These are phyloP conservation scores for Retiboletus flavoniger DNA, from an alignment of 1,284 basidiomycete genomes.

Conservation along the genomic window DNA sequence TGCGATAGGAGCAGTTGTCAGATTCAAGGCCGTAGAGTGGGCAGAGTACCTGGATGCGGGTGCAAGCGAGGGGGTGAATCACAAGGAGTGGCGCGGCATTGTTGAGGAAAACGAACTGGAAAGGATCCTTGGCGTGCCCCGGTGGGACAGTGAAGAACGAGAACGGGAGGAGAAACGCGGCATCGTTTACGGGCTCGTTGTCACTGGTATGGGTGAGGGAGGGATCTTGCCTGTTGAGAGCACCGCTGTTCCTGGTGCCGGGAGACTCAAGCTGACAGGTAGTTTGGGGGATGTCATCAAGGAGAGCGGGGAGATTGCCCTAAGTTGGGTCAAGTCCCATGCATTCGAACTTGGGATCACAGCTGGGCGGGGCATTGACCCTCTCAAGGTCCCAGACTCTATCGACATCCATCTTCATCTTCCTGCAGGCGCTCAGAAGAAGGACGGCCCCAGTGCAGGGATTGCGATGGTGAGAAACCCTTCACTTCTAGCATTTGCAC, in stretches of 20 bases:
- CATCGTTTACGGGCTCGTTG: constrained; percentile 84
- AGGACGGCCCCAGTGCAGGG: constrained; percentile 89
- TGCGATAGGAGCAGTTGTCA: constrained; percentile 80
- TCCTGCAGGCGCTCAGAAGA: constrained; percentile 84
- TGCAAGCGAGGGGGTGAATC: constrained; percentile 12
- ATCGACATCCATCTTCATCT: constrained; percentile 89
- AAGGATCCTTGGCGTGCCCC: constrained; percentile 77
- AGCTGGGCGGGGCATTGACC: constrained; percentile 63
- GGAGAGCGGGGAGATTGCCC: constrained; percentile 83
- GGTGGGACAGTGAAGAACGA: constrained; percentile 79
- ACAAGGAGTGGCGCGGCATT: constrained; percentile 54
- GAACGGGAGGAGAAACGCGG: constrained; percentile 70
- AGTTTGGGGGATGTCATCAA: constrained; percentile 85
- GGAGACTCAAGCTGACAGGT: constrained; percentile 75
- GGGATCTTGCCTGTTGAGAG: constrained; percentile 84
- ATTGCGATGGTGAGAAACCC: constrained; percentile 69
- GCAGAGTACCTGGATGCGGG: constrained; percentile 63
- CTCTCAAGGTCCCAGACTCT: constrained; percentile 64
- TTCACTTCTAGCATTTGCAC: background rate
- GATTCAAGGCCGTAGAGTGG: constrained; percentile 89
- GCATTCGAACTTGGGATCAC: constrained; percentile 81
- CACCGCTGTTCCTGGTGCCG: constrained; percentile 68
- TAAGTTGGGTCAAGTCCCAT: constrained; percentile 85
- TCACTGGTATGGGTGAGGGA: constrained; percentile 86
- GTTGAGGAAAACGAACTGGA: constrained; percentile 79